phyloP scores from a whole-genome alignment of 192 early-diverging fungal species.

The Mortierella alpina region DNA sequence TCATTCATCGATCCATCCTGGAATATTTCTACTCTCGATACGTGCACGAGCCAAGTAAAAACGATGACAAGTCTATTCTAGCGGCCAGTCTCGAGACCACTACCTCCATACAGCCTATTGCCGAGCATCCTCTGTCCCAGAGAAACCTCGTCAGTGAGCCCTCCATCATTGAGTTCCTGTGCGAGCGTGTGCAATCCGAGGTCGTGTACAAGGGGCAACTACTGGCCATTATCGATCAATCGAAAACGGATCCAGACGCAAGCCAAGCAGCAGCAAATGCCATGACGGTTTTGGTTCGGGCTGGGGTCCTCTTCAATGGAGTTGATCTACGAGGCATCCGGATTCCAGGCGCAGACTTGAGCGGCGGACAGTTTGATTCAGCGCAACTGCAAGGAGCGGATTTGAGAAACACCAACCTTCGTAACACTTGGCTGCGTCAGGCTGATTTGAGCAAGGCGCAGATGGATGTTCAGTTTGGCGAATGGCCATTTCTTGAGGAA shows the following conservation, averaged over 20 bases:
- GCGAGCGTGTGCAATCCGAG: too few species aligned
- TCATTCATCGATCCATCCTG: constrained; percentile 5
- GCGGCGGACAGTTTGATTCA: too few species aligned
- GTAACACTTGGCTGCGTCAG: neutral
- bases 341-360: constrained; percentile 5
- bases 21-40: constrained; percentile 3
- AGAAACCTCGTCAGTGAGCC: too few species aligned
- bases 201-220: too few species aligned
- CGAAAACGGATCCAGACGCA: too few species aligned
- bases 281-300: too few species aligned
- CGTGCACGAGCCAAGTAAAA: neutral
- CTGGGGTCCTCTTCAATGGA: too few species aligned
- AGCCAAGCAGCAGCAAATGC: too few species aligned
- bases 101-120: neutral
- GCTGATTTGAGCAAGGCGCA: neutral
- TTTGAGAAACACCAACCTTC: neutral
- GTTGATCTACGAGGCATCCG: constrained; percentile 3
- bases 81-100: neutral
- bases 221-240: too few species aligned
- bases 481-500: neutral
- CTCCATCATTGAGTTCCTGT: too few species aligned
- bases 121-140: neutral
- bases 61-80: neutral
- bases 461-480: constrained; percentile 1
- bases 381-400: too few species aligned